These are phyloP conservation scores for Cyberlindnera petersonii DNA, from an alignment of 805 yeast species.

Conservation along the genomic window DNA sequence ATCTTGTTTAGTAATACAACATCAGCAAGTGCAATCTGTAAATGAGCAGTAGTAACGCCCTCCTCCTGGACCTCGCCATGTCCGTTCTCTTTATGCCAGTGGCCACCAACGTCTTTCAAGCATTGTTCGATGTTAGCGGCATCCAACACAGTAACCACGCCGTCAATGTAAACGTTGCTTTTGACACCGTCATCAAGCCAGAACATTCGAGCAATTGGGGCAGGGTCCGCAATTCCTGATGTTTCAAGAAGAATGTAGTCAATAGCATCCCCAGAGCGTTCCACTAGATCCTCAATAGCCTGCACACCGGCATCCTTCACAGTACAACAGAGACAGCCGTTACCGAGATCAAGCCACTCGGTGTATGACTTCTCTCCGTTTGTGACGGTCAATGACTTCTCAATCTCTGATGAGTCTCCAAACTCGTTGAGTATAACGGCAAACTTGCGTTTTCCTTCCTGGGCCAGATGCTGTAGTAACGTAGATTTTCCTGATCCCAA, in stretches of 20 bases:
- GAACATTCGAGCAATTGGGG: slow-evolving; percentile 94
- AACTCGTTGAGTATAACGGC: slow-evolving; percentile 92
- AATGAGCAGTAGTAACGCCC: slow-evolving; percentile 72
- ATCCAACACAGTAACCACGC: slow-evolving; percentile 86
- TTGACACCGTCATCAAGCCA: slow-evolving; percentile 92
- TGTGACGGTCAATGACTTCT: slow-evolving; percentile 73
- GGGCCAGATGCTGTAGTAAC: slow-evolving; percentile 68
- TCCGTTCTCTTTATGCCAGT: slow-evolving; percentile 53
- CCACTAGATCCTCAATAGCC: slow-evolving; percentile 86
- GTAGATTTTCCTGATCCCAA: slow-evolving; percentile 95
- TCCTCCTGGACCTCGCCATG: slow-evolving; percentile 39
- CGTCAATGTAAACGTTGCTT: slow-evolving; percentile 84
- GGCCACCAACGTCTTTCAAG: slow-evolving; percentile 69
- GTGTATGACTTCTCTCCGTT: slow-evolving; percentile 55
- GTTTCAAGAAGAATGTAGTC: slow-evolving; percentile 94
- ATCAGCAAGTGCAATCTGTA: slow-evolving; percentile 90
- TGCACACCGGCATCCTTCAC: slow-evolving; percentile 92
- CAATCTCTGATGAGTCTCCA: slow-evolving; percentile 88
- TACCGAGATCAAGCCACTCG: slow-evolving; percentile 95
- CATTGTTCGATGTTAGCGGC: slow-evolving; percentile 59
- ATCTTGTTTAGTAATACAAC: slow-evolving; percentile 73
- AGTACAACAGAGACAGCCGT: slow-evolving; percentile 95
- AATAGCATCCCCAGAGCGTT: slow-evolving; percentile 62
- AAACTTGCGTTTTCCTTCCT: slow-evolving; percentile 62
- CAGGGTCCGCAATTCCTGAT: slow-evolving; percentile 96